Conservation (phyloP, 352 stramenopile genomes). For the Phytophthora multivora region DNA sequence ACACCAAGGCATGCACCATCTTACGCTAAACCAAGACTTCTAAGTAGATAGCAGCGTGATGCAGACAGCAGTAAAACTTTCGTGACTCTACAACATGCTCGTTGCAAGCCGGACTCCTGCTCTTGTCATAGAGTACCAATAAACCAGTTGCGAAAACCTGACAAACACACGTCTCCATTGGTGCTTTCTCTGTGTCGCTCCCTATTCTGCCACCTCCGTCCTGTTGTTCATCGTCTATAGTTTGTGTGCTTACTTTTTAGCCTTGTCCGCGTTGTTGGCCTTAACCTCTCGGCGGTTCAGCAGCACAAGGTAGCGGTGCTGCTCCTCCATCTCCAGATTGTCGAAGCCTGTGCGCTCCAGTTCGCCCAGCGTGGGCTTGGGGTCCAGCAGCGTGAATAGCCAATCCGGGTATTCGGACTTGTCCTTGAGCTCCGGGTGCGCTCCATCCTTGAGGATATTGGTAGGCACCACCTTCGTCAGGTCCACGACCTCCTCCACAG, state of each 20-base stretch:
- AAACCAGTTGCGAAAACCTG: slow-evolving; percentile 9
- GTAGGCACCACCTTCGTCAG: slow-evolving; percentile 75
- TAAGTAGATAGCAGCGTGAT: not conserved
- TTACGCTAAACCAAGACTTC: slow-evolving; percentile 3
- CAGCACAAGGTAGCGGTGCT: slow-evolving; percentile 81
- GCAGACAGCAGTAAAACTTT: not conserved
- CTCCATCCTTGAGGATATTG: slow-evolving; percentile 88
- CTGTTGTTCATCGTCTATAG: slow-evolving; percentile 17
- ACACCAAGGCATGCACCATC: not conserved
- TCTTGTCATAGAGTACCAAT: too few species aligned
- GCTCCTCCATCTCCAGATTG: slow-evolving; percentile 74
- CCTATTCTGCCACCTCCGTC: slow-evolving; percentile 6
- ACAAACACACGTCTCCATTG: slow-evolving; percentile 26
- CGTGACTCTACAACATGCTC: too few species aligned
- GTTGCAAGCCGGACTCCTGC: too few species aligned
- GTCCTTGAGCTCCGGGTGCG: slow-evolving; percentile 83
- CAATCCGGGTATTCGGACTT: slow-evolving; percentile 82
- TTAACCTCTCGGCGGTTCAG: slow-evolving; percentile 77
- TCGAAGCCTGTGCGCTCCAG: slow-evolving; percentile 83
- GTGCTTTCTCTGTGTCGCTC: slow-evolving; percentile 4
- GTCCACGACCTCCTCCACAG: slow-evolving; percentile 78
- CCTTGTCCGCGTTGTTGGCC: slow-evolving; percentile 78
- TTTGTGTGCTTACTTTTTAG: slow-evolving; percentile 76
- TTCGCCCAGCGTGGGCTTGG: slow-evolving; percentile 74
- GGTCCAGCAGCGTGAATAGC: slow-evolving; percentile 83